Evolutionary conservation across 2,329 filamentous ascomycete species (phyloP), one percentile per base, ranked within the genome.

Genomic region (Stachybotrys echinatus): DNA sequence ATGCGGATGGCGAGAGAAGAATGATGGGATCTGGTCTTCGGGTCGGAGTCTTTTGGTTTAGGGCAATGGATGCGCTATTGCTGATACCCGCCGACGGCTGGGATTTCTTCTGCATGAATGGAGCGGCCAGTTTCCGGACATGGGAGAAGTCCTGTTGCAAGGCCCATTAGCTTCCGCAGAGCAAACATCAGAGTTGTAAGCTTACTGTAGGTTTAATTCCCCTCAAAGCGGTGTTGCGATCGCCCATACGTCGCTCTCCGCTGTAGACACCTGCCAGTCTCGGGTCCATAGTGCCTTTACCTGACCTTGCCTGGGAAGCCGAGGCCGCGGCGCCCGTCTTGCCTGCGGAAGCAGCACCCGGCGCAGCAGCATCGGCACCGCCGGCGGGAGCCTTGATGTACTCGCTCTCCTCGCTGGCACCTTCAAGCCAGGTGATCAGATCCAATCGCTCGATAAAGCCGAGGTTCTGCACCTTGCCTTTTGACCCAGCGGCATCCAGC

Each of bases 1-100:
- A 96, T 12, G 92, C 94, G 2, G 92, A 97, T 2, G 94, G 94
- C 0, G 94, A 97, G 53, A 99, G 85, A 23, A 99, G 85, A 66
- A 99, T 96, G 70, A 99, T 99, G 45, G 94, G 94, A 65, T 96
- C 79, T 37, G 80, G 79, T 51, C 81, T 73, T 44, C 77, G 72
- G 43, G 67, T 62, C 23, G 75, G 72, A 12, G 64, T 58, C 65
- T 77, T 81, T 54, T 75, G 78, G 62, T 83, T 82, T 47, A 80
- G 70, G 3, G 77, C 68, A 14, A 83, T 71, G 7, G 77, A 59
- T 8, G 74, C 66, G 56, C 72, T 76, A 50, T 65, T 66, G 42
- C 69, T 61, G 23, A 72, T 61, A 52, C 60, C 69, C 18, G 69
- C 59, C 42, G 67, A 58, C 56, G 75, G 63, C 55, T 71, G 62